A percentile compares a stretch with the other conserved stretches of the same genome.
Conservation (phyloP, 768 basidiomycete species). For the Lentinus brumalis region DNA sequence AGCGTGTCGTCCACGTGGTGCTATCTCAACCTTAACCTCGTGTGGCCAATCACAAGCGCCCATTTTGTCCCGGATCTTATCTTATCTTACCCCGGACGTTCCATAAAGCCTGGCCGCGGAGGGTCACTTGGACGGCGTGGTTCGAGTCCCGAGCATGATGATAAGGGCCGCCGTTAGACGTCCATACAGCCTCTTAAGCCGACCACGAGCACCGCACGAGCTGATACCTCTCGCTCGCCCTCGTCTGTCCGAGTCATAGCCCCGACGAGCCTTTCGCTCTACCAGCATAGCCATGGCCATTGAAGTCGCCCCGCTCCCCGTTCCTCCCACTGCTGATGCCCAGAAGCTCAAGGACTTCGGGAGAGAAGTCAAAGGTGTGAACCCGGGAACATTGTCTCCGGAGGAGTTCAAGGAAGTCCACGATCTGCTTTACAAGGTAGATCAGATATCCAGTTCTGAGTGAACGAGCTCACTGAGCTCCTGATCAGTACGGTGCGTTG, state of each 20-base stretch:
- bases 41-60: neutral
- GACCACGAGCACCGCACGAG: neutral
- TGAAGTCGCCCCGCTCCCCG: constrained; percentile 62
- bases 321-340: constrained; percentile 73
- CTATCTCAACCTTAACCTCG: neutral
- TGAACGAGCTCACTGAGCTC: neutral
- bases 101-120: neutral
- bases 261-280: constrained; percentile 12
- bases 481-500: constrained; percentile 62
- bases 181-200: neutral
- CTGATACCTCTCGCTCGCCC: neutral
- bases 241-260: neutral
- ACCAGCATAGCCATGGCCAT: constrained; percentile 57
- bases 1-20: constrained; percentile 8
- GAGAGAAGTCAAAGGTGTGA: constrained; percentile 70
- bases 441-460: neutral
- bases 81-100: neutral
- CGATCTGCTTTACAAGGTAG: constrained; percentile 78
- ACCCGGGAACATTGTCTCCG: constrained; percentile 62
- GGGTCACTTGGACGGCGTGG: neutral
- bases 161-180: neutral
- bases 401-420: constrained; percentile 68
- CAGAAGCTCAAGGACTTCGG: constrained; percentile 73
- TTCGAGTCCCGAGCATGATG: constrained; percentile 5
- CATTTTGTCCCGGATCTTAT: neutral